Conservation (phyloP, 208 protist genomes). For the Trypanosoma mega region DNA sequence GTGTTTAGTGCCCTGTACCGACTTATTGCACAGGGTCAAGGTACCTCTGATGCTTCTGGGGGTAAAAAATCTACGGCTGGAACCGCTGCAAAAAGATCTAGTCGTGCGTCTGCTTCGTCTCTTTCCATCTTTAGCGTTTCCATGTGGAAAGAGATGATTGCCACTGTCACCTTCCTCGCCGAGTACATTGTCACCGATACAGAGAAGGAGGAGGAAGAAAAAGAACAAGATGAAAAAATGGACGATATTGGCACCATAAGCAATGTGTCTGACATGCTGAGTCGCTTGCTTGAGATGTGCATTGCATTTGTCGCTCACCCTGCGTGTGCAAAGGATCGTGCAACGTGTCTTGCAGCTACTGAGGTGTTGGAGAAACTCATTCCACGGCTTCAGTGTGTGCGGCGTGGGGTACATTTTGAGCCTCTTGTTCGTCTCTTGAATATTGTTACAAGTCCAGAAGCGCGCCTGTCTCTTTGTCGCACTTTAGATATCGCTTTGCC, state of each 20-base stretch:
- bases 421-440: conserved; percentile 79
- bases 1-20: conserved; percentile 74
- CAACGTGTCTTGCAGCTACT: conserved; percentile 44
- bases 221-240: background rate
- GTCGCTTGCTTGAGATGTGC: conserved; percentile 71
- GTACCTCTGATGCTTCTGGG: conserved; percentile 17
- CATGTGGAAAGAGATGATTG: conserved; percentile 90
- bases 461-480: conserved; percentile 59
- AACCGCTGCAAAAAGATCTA: background rate
- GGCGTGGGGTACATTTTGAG: conserved; percentile 49
- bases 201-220: background rate
- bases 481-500: conserved; percentile 27
- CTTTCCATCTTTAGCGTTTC: conserved; percentile 71
- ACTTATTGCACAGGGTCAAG: conserved; percentile 57
- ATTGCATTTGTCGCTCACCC: conserved; percentile 82
- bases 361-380: conserved; percentile 34
- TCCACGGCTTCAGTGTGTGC: conserved; percentile 19
- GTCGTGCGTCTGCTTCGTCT: conserved; percentile 17
- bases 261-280: conserved; percentile 48
- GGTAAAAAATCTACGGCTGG: background rate
- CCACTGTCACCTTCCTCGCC: conserved; percentile 63
- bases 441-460: conserved; percentile 65
- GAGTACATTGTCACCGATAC: conserved; percentile 23
- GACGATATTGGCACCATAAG: background rate
- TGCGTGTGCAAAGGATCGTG: conserved; percentile 57